phyloP scores from a whole-genome alignment of 345 rosid species.

The Rhodamnia argentea region DNA sequence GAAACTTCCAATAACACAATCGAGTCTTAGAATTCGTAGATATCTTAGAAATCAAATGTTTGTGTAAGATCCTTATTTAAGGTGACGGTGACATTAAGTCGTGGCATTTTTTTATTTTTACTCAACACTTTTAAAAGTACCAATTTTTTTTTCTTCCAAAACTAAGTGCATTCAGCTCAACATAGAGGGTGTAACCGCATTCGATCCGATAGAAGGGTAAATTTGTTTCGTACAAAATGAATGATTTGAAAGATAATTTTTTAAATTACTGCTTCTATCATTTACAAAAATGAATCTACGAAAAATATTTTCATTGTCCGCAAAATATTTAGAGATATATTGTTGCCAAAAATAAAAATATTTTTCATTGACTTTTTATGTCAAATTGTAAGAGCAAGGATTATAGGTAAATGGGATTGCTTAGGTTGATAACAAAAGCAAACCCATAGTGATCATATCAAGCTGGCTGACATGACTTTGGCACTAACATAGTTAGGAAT shows the following conservation, averaged over 20 bases:
- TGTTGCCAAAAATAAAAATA: too few relatives aligned
- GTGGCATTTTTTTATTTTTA: accelerated
- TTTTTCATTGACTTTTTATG: too few relatives aligned
- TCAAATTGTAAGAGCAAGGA: too few relatives aligned
- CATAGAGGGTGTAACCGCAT: background rate
- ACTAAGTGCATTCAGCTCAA: background rate
- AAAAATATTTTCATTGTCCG: background rate
- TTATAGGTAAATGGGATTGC: background rate
- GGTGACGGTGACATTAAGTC: background rate
- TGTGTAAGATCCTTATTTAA: background rate
- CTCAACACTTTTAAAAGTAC: background rate
- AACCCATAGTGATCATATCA: background rate
- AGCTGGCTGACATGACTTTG: background rate
- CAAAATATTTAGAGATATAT: too few relatives aligned
- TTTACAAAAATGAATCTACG: background rate
- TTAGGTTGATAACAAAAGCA: background rate
- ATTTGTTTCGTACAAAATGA: background rate
- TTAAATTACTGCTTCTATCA: background rate
- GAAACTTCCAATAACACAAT: background rate
- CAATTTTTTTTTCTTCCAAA: background rate
- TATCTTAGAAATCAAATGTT: background rate
- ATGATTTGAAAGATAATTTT: accelerated
- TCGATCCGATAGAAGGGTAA: background rate
- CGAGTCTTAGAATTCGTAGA: background rate
- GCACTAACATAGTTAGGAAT: too few relatives aligned